phyloP scores from a whole-genome alignment of 2,329 filamentous ascomycete species.

The Penicillium sclerotiorum region DNA sequence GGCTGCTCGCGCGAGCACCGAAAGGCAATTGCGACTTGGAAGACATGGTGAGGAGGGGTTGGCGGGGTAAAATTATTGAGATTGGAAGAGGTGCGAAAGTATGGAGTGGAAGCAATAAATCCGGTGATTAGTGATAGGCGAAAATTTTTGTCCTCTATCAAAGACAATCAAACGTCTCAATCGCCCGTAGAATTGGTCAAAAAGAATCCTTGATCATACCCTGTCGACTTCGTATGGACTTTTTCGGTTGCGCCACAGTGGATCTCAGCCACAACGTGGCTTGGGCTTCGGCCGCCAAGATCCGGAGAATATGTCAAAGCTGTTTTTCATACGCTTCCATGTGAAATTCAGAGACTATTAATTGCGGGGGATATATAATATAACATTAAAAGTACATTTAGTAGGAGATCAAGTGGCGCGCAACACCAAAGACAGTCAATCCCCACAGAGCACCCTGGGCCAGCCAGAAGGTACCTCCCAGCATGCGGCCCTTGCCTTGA shows the following conservation, averaged over 20 bases:
- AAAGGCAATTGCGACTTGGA: conserved; percentile 48
- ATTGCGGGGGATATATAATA: no score
- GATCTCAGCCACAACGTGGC: conserved; percentile 3
- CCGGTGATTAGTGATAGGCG: no score
- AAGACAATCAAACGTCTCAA: no score
- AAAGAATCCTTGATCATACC: no score
- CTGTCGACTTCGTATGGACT: conserved; percentile 11
- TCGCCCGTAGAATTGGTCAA: no score
- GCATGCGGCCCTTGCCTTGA: conserved; percentile 40
- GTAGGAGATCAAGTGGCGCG: conserved; percentile 29
- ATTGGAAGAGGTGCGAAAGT: background rate
- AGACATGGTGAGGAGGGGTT: conserved; percentile 39
- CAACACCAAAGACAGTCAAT: conserved; percentile 42
- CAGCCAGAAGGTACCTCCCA: conserved; percentile 43
- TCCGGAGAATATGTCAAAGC: no score
- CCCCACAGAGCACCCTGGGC: conserved; percentile 45
- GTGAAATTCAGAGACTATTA: no score
- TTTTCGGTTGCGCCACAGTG: conserved; percentile 25
- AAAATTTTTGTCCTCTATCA: no score
- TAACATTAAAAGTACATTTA: conserved; percentile 11
- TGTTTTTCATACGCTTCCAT: no score
- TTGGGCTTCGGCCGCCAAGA: no score
- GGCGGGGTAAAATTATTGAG: conserved; percentile 19
- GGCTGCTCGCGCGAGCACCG: conserved; percentile 41
- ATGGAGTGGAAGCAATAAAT: background rate